These are phyloP conservation scores for Phyllostachys edulis DNA, from an alignment of 176 grass and related monocot genomes.

Conservation along the genomic window DNA sequence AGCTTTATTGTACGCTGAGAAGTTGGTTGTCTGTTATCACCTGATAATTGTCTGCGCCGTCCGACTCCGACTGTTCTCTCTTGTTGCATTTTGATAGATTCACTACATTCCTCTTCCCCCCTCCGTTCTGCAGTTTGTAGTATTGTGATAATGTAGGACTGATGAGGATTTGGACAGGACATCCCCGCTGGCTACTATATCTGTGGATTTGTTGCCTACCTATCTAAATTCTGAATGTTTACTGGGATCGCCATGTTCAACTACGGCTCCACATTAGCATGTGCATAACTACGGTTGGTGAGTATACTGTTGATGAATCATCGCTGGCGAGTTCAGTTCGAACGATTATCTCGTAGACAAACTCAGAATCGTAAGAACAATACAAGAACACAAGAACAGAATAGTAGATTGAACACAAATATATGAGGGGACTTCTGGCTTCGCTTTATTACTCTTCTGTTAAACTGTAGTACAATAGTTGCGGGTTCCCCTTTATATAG, in stretches of 20 bases:
- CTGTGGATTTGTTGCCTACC: background rate
- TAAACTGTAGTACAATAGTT: too few relatives aligned
- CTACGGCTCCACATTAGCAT: background rate
- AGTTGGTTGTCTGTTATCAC: background rate
- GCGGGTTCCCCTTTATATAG: too few relatives aligned
- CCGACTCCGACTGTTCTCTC: background rate
- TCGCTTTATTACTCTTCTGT: too few relatives aligned
- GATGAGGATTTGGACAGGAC: background rate
- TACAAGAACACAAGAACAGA: too few relatives aligned
- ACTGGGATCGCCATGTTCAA: background rate
- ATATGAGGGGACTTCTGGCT: too few relatives aligned
- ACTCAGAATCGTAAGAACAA: too few relatives aligned
- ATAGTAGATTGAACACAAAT: too few relatives aligned
- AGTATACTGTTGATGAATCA: too few relatives aligned
- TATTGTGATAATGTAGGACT: background rate
- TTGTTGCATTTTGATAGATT: background rate
- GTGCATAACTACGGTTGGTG: slow-evolving; percentile 3
- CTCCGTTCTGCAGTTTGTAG: background rate
- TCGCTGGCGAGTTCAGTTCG: too few relatives aligned
- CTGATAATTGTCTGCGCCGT: background rate
- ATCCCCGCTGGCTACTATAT: background rate
- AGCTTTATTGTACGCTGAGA: background rate
- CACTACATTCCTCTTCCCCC: background rate
- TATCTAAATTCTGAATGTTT: background rate
- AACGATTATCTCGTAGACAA: too few relatives aligned